Evolutionary conservation across 352 stramenopile species (phyloP), one percentile per base, ranked within the genome.

Genomic region (Globisporangium echinulatum): DNA sequence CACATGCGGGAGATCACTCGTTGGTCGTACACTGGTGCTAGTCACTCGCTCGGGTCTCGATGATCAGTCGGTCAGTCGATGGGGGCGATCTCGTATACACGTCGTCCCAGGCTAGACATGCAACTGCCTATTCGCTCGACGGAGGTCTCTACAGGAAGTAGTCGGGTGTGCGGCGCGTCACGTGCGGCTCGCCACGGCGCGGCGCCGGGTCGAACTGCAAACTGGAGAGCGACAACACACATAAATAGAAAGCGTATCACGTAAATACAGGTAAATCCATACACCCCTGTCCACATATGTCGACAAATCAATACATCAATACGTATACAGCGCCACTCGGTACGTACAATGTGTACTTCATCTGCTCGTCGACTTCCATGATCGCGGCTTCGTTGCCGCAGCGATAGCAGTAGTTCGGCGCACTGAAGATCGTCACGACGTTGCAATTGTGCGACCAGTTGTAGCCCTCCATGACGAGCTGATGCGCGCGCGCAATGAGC

Each of bases 321-420:
- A 11, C 36, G 15, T 37, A 40, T 1, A 17, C 36, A 40, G 9
- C n/a, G 40, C 5, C 0, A 36, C 4, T 17, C 19, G 7, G 7
- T 25, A 85, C 85, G 81, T 89, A 97, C 88, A 98, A 98, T 73
- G 86, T 96, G 64, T 97, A 97, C 59, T 96, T 85, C 82, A 98
- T 94, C 66, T 97, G 85, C 68, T 98, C 94, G 63, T 97, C 92
- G 56, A 98, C 89, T 64, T 98, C 93, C 88, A 98, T 97, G 72
- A 99, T 98, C 10, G 97, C 97, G 5, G 96, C 96, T 54, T 99
- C 87, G 72, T 99, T 99, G 33, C 96, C 96, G 69, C 96, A 99
- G 52, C 96, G 87, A 77, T 99, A 99, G 77, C 97, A 99, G 75
- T 99, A 99, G 77, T 99, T 99, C 14, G 97, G 97, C 47, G 97